phyloP scores from a whole-genome alignment of 2,329 filamentous ascomycete genomes.

The Ophiocordyceps sinensis region DNA sequence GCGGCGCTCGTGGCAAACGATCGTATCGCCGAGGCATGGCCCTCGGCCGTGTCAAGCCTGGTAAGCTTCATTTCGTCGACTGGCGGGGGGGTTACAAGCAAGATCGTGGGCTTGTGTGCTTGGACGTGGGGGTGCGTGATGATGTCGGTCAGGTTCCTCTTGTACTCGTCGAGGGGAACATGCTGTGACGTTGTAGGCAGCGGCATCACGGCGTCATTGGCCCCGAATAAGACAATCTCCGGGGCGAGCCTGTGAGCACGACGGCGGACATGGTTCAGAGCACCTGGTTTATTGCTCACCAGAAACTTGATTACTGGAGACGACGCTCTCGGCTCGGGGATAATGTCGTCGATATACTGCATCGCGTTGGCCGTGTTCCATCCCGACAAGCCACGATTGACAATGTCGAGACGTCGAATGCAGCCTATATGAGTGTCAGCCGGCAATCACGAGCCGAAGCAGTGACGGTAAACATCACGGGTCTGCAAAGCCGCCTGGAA shows the following conservation, averaged over 20 bases:
- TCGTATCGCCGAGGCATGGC: slow-evolving; percentile 27
- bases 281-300: slow-evolving; percentile 29
- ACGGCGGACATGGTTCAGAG: neutral
- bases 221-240: slow-evolving; percentile 68
- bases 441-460: neutral
- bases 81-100: slow-evolving; percentile 73
- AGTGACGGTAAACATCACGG: slow-evolving; percentile 30
- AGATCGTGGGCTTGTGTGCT: slow-evolving; percentile 56
- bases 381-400: slow-evolving; percentile 79
- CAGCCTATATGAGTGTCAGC: slow-evolving; percentile 38
- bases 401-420: slow-evolving; percentile 63
- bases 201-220: slow-evolving; percentile 72
- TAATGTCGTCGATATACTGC: slow-evolving; percentile 51
- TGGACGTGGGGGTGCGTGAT: slow-evolving; percentile 54
- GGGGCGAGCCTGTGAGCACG: slow-evolving; percentile 7
- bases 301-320: slow-evolving; percentile 52
- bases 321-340: slow-evolving; percentile 46
- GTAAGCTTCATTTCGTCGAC: slow-evolving; percentile 59
- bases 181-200: slow-evolving; percentile 53
- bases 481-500: slow-evolving; percentile 59
- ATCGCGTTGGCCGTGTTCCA: slow-evolving; percentile 72
- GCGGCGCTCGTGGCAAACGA: slow-evolving; percentile 33
- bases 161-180: slow-evolving; percentile 63
- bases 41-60: slow-evolving; percentile 29
- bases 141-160: slow-evolving; percentile 56